phyloP scores from a whole-genome alignment of 805 yeast species.

The Trichomonascus vanleenenianus region DNA sequence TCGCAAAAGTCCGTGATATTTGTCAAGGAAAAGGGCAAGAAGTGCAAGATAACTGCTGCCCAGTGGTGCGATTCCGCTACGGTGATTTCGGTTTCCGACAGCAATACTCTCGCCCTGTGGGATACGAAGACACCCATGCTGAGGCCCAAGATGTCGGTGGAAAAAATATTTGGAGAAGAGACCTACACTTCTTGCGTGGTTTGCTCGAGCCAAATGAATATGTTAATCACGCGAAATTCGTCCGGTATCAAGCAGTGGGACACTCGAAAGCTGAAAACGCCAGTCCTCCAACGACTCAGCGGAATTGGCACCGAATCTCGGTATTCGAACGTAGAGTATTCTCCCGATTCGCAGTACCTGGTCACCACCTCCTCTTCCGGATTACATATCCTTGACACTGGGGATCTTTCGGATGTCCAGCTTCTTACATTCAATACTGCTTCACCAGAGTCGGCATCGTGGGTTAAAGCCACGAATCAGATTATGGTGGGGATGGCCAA shows the following conservation, averaged over 20 bases:
- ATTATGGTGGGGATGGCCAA: slow-evolving; percentile 23
- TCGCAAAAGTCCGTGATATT: slow-evolving; percentile 25
- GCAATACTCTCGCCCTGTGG: slow-evolving; percentile 23
- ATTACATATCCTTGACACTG: slow-evolving; percentile 22
- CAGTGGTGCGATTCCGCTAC: slow-evolving; percentile 17
- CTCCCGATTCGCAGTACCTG: slow-evolving; percentile 23
- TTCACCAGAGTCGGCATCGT: slow-evolving; percentile 13
- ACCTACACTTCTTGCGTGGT: slow-evolving; percentile 9
- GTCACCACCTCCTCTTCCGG: slow-evolving; percentile 16
- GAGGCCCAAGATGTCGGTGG: slow-evolving; percentile 19
- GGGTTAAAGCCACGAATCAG: slow-evolving; percentile 27
- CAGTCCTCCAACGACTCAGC: slow-evolving; percentile 15
- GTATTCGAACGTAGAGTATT: slow-evolving; percentile 13
- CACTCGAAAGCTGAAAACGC: slow-evolving; percentile 18
- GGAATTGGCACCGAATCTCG: slow-evolving; percentile 8
- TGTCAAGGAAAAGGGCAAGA: slow-evolving; percentile 17
- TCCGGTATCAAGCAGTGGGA: slow-evolving; percentile 28
- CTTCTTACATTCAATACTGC: slow-evolving; percentile 9
- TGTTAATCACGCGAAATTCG: slow-evolving; percentile 20
- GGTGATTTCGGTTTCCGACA: slow-evolving; percentile 16
- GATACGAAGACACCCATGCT: slow-evolving; percentile 21
- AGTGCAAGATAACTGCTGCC: slow-evolving; percentile 11
- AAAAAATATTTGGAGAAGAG: slow-evolving; percentile 15
- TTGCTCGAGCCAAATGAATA: slow-evolving; percentile 8
- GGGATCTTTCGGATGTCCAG: slow-evolving; percentile 23